Base-by-base conservation (phyloP, 2,329 filamentous ascomycete species). In the Calonectria multiphialidica region DNA sequence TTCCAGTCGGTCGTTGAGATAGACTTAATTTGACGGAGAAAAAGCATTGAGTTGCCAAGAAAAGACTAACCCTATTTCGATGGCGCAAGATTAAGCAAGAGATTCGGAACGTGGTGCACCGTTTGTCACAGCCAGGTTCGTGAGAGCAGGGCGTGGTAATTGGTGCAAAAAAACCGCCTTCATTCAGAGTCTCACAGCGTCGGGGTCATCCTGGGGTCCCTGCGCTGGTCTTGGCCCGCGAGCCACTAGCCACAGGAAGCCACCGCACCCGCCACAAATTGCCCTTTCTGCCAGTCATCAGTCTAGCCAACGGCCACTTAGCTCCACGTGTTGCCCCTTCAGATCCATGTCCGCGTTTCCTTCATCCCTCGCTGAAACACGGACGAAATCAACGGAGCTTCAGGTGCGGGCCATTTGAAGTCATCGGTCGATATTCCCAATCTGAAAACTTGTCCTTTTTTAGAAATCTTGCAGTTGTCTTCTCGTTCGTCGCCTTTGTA, bases 341-440 rank as follows among this genome's bases (percentile, higher is more conserved):
- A 69, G 61, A 69, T 16, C 44, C 57, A 72, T 59, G 53, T 49
- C 23, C 64, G 37, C 30, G 40, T 10, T 10, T 30, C 68, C 72
- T 73, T 44, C 70, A 72, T 68, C 49, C 72, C 72, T 57, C 57
- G 35, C 64, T 71, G 69, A 71, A 74, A 70, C 68, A 63, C 70
- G 74, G 45, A 66, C 64, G 63, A 72, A 68, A 71, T 73, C 72
- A 72, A 78, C 70, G 66, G 74, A 80, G 74, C 75, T 80, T 81
- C 78, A 81, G 73, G 79, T 81, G 80, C 80, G 74, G 80, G 80
- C 63, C 80, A 80, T 81, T 79, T 81, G 80, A 80, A 80, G 71
- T 55, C 57, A 45, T 67, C 18, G 37, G 68, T 21, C 45, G 12
- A 45, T 68, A 53, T 50, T 68, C 33, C 68, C 35, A 67, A 66